phyloP scores from a whole-genome alignment of 163 green algal genomes.

The Chlorella variabilis region DNA sequence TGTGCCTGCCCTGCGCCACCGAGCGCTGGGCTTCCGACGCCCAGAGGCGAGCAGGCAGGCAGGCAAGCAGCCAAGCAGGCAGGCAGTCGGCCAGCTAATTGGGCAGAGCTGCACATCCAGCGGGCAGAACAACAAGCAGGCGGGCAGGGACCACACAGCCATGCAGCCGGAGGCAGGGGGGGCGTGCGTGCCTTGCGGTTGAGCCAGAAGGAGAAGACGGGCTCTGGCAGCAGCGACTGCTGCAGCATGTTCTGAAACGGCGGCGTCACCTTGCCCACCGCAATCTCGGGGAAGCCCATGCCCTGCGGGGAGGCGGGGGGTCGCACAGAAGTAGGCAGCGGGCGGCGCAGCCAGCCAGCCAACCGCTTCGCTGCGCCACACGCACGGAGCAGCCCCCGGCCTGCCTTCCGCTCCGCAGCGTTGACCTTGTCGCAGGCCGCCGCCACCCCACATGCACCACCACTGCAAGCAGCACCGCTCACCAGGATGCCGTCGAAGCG shows the following conservation, averaged over 20 bases:
- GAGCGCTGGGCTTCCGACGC: too few species aligned
- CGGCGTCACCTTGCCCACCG: slow-evolving; percentile 81
- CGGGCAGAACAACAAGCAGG: too few species aligned
- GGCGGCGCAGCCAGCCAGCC: background rate
- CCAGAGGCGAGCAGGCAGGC: background rate
- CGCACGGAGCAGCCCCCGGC: too few species aligned
- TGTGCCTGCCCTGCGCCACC: too few species aligned
- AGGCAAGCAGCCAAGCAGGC: too few species aligned
- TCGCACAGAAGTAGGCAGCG: background rate
- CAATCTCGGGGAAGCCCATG: slow-evolving; percentile 94
- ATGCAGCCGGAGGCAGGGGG: too few species aligned
- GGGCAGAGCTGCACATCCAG: too few species aligned
- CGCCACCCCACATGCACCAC: background rate
- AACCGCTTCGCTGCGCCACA: too few species aligned
- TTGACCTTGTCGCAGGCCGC: too few species aligned
- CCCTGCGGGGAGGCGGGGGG: slow-evolving; percentile 81
- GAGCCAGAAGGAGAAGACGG: slow-evolving; percentile 98
- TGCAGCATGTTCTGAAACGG: slow-evolving; percentile 92
- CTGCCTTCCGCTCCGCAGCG: too few species aligned
- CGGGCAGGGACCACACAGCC: too few species aligned
- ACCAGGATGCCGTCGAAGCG: slow-evolving; percentile 99
- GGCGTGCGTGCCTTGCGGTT: slow-evolving; percentile 87
- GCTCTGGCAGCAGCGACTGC: slow-evolving; percentile 80
- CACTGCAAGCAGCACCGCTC: background rate
- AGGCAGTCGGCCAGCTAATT: too few species aligned